Evolutionary conservation across 805 yeast species (phyloP), one percentile per base, ranked within the genome.

Genomic region (Wickerhamomyces tratensis): DNA sequence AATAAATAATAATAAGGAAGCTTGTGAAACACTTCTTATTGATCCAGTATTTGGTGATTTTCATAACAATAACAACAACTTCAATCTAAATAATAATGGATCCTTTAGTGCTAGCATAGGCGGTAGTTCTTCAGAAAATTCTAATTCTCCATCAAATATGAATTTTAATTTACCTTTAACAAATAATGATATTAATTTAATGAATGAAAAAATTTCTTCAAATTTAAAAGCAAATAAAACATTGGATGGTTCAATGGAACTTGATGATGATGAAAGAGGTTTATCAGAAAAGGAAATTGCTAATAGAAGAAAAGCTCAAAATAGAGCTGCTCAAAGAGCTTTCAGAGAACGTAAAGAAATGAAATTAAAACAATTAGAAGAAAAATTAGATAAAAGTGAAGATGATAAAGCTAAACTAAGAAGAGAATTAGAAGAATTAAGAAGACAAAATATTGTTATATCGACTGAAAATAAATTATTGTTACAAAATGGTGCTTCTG

Each of bases 311-410:
- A 83, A 79, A 55, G 87, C 86, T 3, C 93, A 82, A 57, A 85
- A 86, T 56, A 68, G 95, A 53, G 89, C 89, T 10, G 95, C 95
- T 1, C 95, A 86, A 62, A 68, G 88, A 50, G 95, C 95, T 3
- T 86, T 84, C 61, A 67, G 95, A 46, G 89, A 85, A 59, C 75
- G 94, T 40, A 84, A 82, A 58, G 93, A 84, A 58, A 75, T 76
- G 40, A 78, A 74, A 51, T 61, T 83, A 46, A 81, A 79, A 56
- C 88, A 82, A 50, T 66, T 86, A 37, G 81, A 82, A 49, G 62
- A 62, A 4, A 78, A 77, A 56, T 62, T 86, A 46, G 62, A 65
- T 14, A 67, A 70, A 44, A 73, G 83, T 36, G 91, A 82, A 56
- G 62, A 55, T 34, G 78, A 77, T 47, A 72, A 74, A 42, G 68